Percentiles rank a stretch among this genome's conserved stretches.
Evolutionary conservation across 495 filamentous ascomycete species (phyloP).

Genomic region (Neurospora sp.): DNA sequence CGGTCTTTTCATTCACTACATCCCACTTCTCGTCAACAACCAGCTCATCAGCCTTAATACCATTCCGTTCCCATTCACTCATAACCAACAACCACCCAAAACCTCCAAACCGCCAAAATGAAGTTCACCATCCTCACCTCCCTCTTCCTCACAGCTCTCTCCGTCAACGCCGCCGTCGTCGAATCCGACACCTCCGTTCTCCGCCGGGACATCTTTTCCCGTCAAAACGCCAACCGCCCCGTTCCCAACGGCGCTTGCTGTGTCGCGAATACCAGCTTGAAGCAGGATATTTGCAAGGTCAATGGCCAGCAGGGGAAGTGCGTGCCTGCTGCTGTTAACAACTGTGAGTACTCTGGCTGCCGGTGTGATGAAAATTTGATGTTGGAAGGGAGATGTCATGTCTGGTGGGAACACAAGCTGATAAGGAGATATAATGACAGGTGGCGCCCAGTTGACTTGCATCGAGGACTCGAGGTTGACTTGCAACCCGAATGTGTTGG

Average conservation of each 20-base stretch:
- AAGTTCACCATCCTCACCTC: slow-evolving; percentile 8
- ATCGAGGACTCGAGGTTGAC: slow-evolving; percentile 13
- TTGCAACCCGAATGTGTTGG: slow-evolving; percentile 17
- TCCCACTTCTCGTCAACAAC: background rate
- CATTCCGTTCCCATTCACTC: too few relatives aligned
- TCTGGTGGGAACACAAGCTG: background rate
- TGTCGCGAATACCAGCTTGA: slow-evolving; percentile 20
- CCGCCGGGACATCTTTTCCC: slow-evolving; percentile 9
- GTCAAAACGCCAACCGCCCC: slow-evolving; percentile 22
- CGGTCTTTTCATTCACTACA: background rate
- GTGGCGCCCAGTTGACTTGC: slow-evolving; percentile 16
- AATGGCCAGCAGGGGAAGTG: slow-evolving; percentile 18
- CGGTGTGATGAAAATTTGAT: too few relatives aligned
- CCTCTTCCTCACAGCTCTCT: slow-evolving; percentile 3
- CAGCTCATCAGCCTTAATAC: background rate
- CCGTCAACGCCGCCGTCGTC: slow-evolving; percentile 6
- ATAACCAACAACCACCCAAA: background rate
- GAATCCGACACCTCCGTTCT: slow-evolving; percentile 8
- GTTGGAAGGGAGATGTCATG: too few relatives aligned
- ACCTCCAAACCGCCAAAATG: slow-evolving; percentile 11
- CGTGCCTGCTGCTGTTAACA: slow-evolving; percentile 17
- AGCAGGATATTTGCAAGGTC: slow-evolving; percentile 24
- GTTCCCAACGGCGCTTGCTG: slow-evolving; percentile 22
- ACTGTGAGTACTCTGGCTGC: slow-evolving; percentile 9
- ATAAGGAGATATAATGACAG: background rate